Conservation (phyloP, 2,329 filamentous ascomycete species). For the Phyllosticta citrichinensis region DNA sequence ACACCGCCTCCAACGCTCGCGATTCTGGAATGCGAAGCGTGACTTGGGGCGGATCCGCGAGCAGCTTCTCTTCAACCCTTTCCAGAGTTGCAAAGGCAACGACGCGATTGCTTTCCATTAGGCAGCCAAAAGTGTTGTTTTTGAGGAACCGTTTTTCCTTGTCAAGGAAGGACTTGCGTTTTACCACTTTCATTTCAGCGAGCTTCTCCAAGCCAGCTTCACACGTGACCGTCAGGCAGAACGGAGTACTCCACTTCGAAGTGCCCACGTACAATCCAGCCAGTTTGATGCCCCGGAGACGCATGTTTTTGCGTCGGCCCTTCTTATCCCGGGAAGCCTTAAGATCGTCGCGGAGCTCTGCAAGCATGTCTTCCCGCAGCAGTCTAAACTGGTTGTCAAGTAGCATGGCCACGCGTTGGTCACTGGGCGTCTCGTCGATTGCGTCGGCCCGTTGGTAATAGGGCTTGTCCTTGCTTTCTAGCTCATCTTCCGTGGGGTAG, state of each 20-base stretch:
- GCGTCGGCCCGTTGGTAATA: slow-evolving; percentile 48
- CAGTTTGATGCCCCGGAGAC: slow-evolving; percentile 33
- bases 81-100: slow-evolving; percentile 52
- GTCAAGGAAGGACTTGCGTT: slow-evolving; percentile 37
- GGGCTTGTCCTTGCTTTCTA: slow-evolving; percentile 41
- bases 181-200: slow-evolving; percentile 14
- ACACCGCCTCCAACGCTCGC: slow-evolving; percentile 35
- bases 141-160: slow-evolving; percentile 43
- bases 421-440: slow-evolving; percentile 32
- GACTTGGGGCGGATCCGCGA: slow-evolving; percentile 36
- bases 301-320: slow-evolving; percentile 29
- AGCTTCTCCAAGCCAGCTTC: slow-evolving; percentile 38
- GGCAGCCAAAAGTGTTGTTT: slow-evolving; percentile 51
- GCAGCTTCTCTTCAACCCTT: slow-evolving; percentile 38
- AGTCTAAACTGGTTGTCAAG: slow-evolving; percentile 65
- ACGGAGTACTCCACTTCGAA: slow-evolving; percentile 8
- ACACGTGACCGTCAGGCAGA: slow-evolving; percentile 33
- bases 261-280: slow-evolving; percentile 29
- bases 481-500: slow-evolving; percentile 56
- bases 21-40: slow-evolving; percentile 43
- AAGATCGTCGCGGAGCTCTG: slow-evolving; percentile 53
- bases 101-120: slow-evolving; percentile 43
- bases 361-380: slow-evolving; percentile 60
- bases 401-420: slow-evolving; percentile 39
- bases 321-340: slow-evolving; percentile 40